A percentile compares a stretch with the other conserved stretches of the same genome.
Conservation (phyloP, 805 yeast genomes). For the Nakazawaea siamensis region DNA sequence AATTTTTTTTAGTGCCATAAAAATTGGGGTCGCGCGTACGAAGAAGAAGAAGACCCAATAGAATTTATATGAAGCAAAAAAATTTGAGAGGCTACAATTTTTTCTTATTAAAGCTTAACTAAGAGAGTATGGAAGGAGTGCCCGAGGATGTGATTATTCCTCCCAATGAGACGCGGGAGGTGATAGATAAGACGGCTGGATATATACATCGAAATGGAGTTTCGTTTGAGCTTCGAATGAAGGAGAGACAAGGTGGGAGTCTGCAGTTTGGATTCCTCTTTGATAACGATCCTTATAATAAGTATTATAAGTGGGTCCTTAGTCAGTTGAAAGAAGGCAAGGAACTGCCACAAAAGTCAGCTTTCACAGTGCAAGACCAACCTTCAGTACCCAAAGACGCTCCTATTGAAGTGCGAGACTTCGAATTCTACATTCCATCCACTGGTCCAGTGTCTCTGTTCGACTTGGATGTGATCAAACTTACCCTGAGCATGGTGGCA, state of each 20-base stretch:
- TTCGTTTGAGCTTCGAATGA: conserved; percentile 53
- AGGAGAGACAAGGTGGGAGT: conserved; percentile 33
- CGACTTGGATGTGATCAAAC: conserved; percentile 63
- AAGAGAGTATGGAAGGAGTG: not conserved
- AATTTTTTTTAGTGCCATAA: no score
- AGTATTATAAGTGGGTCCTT: conserved; percentile 46
- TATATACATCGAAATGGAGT: conserved; percentile 65
- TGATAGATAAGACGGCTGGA: conserved; percentile 64
- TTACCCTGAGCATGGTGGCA: conserved; percentile 65
- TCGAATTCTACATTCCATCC: conserved; percentile 20
- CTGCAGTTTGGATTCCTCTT: conserved; percentile 59
- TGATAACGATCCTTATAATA: conserved; percentile 43
- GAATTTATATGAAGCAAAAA: no score
- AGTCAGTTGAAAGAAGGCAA: conserved; percentile 22
- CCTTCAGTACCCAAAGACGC: conserved; percentile 3
- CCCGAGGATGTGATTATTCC: conserved; percentile 43
- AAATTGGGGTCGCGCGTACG: no score
- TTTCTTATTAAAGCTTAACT: no score
- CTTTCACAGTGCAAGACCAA: not conserved
- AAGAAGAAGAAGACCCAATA: no score
- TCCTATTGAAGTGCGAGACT: conserved; percentile 9
- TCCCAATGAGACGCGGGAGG: conserved; percentile 38
- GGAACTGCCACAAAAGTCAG: conserved; percentile 11
- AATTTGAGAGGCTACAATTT: no score
- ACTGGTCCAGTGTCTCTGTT: conserved; percentile 39